Percentiles rank a stretch among this genome's conserved stretches.
These are phyloP conservation scores for Coemansia sp. DNA, from an alignment of 192 early-diverging fungal genomes.

Conservation along the genomic window DNA sequence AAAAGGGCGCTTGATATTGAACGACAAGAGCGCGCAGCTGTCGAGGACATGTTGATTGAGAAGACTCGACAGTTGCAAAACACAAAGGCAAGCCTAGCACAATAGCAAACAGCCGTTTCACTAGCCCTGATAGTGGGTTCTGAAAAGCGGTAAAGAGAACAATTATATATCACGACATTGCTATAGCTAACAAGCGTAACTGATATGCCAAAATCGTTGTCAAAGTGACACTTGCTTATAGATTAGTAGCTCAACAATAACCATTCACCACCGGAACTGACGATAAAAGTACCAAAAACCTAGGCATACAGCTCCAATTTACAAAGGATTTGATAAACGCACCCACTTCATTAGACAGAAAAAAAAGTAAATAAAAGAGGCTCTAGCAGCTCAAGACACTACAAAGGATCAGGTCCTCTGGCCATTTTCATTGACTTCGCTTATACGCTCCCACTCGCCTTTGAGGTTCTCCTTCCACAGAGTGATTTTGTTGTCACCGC, in stretches of 20 bases:
- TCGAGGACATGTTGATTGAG: constrained; percentile 45
- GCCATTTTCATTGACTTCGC: constrained; percentile 62
- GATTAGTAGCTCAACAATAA: not conserved
- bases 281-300: not conserved
- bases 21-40: constrained; percentile 25
- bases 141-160: too few species aligned
- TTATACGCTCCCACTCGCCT: constrained; percentile 87
- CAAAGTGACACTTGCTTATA: constrained; percentile 14
- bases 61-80: constrained; percentile 58
- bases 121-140: too few species aligned
- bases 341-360: not conserved
- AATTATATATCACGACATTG: not conserved
- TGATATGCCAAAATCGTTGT: constrained; percentile 44
- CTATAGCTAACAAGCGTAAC: constrained; percentile 5
- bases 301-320: not conserved
- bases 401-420: constrained; percentile 23
- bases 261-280: not conserved
- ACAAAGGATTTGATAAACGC: too few species aligned
- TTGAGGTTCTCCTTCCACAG: constrained; percentile 95
- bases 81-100: constrained; percentile 39
- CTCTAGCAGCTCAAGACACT: not conserved
- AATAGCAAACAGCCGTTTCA: not conserved
- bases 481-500: constrained; percentile 95
- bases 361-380: not conserved
- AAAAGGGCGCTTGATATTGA: constrained; percentile 25